Evolutionary conservation across 2,329 filamentous ascomycete genomes (phyloP).

Genomic region (Metarhizium album): DNA sequence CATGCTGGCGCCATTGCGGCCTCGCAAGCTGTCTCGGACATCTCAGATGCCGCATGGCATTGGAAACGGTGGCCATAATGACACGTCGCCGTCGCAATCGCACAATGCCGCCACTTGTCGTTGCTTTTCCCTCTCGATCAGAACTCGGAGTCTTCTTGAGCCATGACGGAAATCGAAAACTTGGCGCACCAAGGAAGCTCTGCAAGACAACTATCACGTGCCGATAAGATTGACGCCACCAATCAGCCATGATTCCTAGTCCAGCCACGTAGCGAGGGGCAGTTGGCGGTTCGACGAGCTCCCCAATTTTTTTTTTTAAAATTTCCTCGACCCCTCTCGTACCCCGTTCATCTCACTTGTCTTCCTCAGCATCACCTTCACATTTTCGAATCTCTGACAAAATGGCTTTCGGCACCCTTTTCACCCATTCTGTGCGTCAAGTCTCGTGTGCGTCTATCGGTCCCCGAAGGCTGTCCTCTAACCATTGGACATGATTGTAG

Average conservation of each 20-base stretch:
- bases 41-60: conserved; percentile 24
- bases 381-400: conserved; percentile 32
- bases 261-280: conserved; percentile 22
- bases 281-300: conserved; percentile 21
- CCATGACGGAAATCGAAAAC: not conserved
- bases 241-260: conserved; percentile 10
- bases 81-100: conserved; percentile 7
- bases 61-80: conserved; percentile 25
- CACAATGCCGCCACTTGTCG: not conserved
- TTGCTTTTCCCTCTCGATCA: not conserved
- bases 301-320: conserved; percentile 15
- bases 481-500: conserved; percentile 33
- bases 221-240: conserved; percentile 10
- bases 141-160: not conserved
- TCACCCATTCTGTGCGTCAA: conserved; percentile 63
- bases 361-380: conserved; percentile 8
- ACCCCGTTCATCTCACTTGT: not conserved
- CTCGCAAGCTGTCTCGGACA: conserved; percentile 21
- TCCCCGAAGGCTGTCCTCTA: not conserved
- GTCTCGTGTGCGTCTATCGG: conserved; percentile 1
- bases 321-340: conserved; percentile 18
- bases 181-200: not conserved
- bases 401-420: conserved; percentile 98
- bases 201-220: conserved; percentile 13
- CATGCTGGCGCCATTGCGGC: conserved; percentile 19